A percentile compares a stretch with the other conserved stretches of the same genome.
Conservation (phyloP, 169 alveolate species). For the Fabrea salina region DNA sequence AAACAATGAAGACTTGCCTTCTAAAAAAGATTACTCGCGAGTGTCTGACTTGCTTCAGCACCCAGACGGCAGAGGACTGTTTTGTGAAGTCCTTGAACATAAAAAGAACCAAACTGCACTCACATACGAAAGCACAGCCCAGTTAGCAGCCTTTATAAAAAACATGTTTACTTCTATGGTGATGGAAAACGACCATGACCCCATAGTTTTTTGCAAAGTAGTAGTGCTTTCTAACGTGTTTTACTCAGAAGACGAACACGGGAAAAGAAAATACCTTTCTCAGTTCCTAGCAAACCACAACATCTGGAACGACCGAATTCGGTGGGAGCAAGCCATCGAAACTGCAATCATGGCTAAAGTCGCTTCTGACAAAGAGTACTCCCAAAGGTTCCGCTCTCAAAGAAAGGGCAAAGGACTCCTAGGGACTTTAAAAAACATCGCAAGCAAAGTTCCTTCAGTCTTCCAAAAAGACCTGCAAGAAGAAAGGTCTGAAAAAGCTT, state of each 20-base stretch:
- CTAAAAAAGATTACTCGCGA: background rate
- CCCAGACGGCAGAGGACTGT: slow-evolving; percentile 1
- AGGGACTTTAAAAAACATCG: slow-evolving; percentile 7
- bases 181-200: slow-evolving; percentile 11
- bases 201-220: slow-evolving; percentile 18
- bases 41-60: slow-evolving; percentile 10
- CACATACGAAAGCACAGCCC: background rate
- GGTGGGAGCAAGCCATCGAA: slow-evolving; percentile 21
- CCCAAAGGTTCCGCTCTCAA: background rate
- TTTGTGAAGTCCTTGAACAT: slow-evolving; percentile 9
- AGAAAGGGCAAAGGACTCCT: background rate
- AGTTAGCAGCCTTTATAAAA: slow-evolving; percentile 21
- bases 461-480: background rate
- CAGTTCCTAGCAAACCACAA: background rate
- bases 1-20: no score
- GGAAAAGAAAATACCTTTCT: slow-evolving; percentile 21
- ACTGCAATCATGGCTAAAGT: background rate
- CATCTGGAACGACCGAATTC: slow-evolving; percentile 3
- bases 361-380: background rate
- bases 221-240: slow-evolving; percentile 9
- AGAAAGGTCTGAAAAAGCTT: background rate
- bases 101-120: background rate
- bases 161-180: slow-evolving; percentile 23
- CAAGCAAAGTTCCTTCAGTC: background rate
- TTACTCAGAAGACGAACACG: slow-evolving; percentile 8